A percentile compares a stretch with the other conserved stretches of the same genome.
Conservation (phyloP, 306 rosid genomes). For the Adenanthera pavonina region DNA sequence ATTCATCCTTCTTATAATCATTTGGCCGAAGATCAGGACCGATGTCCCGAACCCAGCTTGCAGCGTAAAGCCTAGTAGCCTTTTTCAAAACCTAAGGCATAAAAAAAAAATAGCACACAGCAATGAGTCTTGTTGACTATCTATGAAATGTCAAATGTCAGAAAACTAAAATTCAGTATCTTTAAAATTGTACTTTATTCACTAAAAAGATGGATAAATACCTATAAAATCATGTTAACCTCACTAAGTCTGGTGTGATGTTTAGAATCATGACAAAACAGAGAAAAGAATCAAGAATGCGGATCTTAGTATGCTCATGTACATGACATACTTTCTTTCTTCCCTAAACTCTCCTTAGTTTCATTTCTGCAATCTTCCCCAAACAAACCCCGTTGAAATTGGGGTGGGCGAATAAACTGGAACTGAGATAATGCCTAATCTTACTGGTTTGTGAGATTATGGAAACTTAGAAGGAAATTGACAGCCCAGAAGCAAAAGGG, state of each 20-base stretch:
- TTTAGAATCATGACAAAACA: not conserved
- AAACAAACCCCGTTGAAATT: not conserved
- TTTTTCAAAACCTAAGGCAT: conserved; percentile 71
- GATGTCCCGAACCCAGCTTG: conserved; percentile 90
- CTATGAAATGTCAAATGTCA: not conserved
- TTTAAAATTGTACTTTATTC: conserved; percentile 15
- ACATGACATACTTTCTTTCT: not conserved
- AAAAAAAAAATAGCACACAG: not conserved
- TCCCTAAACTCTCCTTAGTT: not conserved
- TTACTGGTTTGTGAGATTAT: not conserved
- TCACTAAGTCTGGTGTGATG: not conserved
- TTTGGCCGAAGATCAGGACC: conserved; percentile 95
- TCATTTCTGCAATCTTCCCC: not conserved
- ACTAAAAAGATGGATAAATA: conserved; percentile 2
- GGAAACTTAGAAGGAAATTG: not conserved
- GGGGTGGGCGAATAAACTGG: not conserved
- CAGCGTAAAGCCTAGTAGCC: conserved; percentile 84
- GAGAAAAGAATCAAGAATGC: not conserved
- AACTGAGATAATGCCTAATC: conserved; percentile 5
- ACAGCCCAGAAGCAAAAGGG: not conserved
- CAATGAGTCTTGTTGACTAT: not conserved
- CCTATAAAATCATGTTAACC: not conserved
- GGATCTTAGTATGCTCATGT: not conserved
- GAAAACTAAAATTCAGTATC: not conserved
- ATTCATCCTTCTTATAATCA: conserved; percentile 71